Percentiles rank a stretch among this genome's conserved stretches.
These are phyloP conservation scores for Vinca minor DNA, from an alignment of 257 asterid species.

Conservation along the genomic window DNA sequence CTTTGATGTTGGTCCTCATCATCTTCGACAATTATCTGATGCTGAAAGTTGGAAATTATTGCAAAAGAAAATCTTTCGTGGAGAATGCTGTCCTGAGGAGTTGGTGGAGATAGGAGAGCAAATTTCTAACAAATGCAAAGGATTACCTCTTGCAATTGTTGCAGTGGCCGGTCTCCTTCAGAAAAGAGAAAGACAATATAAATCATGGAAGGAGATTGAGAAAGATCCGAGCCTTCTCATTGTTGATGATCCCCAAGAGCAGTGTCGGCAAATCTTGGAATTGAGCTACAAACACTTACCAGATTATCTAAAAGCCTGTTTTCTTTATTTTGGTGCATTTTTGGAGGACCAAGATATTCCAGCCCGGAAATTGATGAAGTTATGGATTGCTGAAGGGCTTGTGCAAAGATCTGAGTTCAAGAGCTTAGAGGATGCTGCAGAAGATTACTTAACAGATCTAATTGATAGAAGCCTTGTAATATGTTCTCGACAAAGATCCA, in stretches of 20 bases:
- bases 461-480: too few relatives aligned
- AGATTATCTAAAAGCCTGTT: not conserved
- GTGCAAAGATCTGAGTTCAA: not conserved
- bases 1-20: too few relatives aligned
- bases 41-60: too few relatives aligned
- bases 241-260: not conserved
- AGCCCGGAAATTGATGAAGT: not conserved
- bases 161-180: not conserved
- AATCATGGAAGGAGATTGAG: not conserved
- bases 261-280: too few relatives aligned
- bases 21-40: too few relatives aligned
- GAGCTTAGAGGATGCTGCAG: not conserved
- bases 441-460: too few relatives aligned
- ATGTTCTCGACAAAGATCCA: not conserved
- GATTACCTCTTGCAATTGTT: conserved; percentile 1
- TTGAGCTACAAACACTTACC: not conserved
- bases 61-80: not conserved
- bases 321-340: not conserved
- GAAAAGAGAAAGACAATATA: not conserved
- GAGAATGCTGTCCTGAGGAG: not conserved
- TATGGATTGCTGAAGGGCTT: conserved; percentile 2
- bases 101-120: not conserved
- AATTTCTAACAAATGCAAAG: not conserved
- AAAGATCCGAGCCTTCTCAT: not conserved
- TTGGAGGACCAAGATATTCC: not conserved